Conservation (phyloP, 1,139 yeast genomes). For the Pneumocystis murina region DNA sequence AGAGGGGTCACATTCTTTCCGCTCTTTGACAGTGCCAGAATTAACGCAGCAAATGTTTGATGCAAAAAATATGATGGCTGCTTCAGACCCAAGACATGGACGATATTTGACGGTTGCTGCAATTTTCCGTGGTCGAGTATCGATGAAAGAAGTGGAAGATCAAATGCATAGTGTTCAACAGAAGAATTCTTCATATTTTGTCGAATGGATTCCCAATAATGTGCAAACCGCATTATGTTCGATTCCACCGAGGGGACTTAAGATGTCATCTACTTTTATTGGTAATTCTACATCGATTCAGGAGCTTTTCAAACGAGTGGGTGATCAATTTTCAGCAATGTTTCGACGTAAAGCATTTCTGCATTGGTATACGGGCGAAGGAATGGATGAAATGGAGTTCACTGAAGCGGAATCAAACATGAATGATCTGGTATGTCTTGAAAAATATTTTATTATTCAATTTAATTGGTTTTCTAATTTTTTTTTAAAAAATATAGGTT, state of each 20-base stretch:
- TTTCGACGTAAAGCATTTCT: conserved; percentile 32
- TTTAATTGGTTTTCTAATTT: background rate
- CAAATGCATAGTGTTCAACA: conserved; percentile 24
- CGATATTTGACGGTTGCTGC: conserved; percentile 32
- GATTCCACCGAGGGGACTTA: conserved; percentile 29
- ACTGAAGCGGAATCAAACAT: conserved; percentile 33
- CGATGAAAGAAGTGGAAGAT: conserved; percentile 34
- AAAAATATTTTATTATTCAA: background rate
- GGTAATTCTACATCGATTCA: conserved; percentile 34
- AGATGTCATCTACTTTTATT: conserved; percentile 31
- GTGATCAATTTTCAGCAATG: conserved; percentile 31
- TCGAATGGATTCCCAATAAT: conserved; percentile 94
- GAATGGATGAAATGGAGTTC: conserved; percentile 35
- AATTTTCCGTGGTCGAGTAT: conserved; percentile 32
- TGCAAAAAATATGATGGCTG: conserved; percentile 33
- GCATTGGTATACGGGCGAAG: conserved; percentile 35
- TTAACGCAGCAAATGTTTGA: conserved; percentile 33
- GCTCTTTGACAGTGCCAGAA: conserved; percentile 30
- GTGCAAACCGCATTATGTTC: conserved; percentile 49
- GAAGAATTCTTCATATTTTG: conserved; percentile 32
- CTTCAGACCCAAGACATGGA: conserved; percentile 31
- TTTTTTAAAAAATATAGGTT: conserved; percentile 11
- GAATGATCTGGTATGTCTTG: conserved; percentile 23
- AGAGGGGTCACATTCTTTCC: conserved; percentile 27
- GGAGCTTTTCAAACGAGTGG: conserved; percentile 29